Base-by-base conservation (phyloP, 805 yeast species). In the Candida orba region DNA sequence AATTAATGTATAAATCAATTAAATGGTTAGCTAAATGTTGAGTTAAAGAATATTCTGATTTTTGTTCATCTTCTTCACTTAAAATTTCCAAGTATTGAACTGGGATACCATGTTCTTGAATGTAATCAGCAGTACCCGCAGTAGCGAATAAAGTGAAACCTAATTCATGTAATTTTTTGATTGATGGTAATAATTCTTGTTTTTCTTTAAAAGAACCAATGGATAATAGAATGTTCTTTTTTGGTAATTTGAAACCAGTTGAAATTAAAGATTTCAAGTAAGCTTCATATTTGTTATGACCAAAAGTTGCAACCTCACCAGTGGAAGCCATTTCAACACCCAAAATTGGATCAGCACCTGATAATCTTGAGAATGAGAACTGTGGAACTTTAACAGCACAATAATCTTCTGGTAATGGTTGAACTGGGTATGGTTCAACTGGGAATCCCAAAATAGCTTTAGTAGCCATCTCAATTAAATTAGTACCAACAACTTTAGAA, bases 261-360 rank as follows among this genome's bases (percentile, higher is more conserved):
- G 99, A 88, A 46, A 93, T 74, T 66, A 93, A 75, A 27, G 97
- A 84, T 71, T 93, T 95, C 69, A 93, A 68, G 71, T 93, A 93
- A 20, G 99, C 99, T 71, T 95, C 99, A 62, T 89, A 90, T 68
- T 91, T 91, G 73, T 90, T 83, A 60, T 76, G 88, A 59, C 99
- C 99, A 62, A 93, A 91, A 51, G 95, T 79, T 40, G 99, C 99
- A 60, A 90, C 97, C 67, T 89, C 98, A 75, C 98, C 98, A 49
- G 98, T 91, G 27, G 97, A 91, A 17, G 98, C 96, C 98, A 91
- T 91, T 70, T 91, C 98, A 52, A 91, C 98, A 71, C 98, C 98
- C 53, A 91, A 73, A 49, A 91, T 89, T 42, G 98, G 98, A 65
- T 91, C 98, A 44, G 98, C 98, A 56, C 98, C 98, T 39, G 96